Conservation (phyloP, 73 alveolate genomes). For the Paramecium bursaria region DNA sequence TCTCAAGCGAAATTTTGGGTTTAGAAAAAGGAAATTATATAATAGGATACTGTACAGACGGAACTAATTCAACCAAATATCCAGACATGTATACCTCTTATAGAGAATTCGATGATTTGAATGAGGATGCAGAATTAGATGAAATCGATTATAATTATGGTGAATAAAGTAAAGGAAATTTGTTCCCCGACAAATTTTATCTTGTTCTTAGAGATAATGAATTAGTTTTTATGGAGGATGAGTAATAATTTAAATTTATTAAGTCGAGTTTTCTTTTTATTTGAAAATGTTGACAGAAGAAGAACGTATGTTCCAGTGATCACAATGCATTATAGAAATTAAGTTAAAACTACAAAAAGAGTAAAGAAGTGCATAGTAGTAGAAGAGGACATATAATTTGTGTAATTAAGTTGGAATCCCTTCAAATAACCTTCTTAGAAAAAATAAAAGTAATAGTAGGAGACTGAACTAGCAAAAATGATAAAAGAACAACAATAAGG, state of each 20-base stretch:
- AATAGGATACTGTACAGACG: constrained; percentile 60
- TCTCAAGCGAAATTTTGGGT: constrained; percentile 41
- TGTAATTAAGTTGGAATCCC: constrained; percentile 22
- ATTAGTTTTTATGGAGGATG: constrained; percentile 46
- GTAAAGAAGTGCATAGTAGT: constrained; percentile 13
- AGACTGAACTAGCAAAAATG: constrained; percentile 52
- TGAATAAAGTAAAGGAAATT: constrained; percentile 3
- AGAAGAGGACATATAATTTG: constrained; percentile 4
- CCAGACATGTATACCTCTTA: constrained; percentile 53
- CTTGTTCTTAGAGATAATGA: constrained; percentile 37
- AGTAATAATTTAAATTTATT: constrained; percentile 19
- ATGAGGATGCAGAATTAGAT: constrained; percentile 47
- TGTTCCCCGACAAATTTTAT: constrained; percentile 7
- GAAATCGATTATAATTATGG: constrained; percentile 59
- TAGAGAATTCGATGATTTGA: constrained; percentile 47
- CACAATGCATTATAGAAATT: constrained; percentile 53
- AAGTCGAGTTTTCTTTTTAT: constrained; percentile 16
- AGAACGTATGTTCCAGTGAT: constrained; percentile 33
- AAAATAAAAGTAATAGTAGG: constrained; percentile 6
- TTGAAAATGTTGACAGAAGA: constrained; percentile 22
- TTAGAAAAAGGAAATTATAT: constrained; percentile 7
- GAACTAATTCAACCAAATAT: constrained; percentile 40
- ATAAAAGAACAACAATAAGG: background rate
- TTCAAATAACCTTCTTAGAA: constrained; percentile 18
- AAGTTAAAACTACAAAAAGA: background rate